Evolutionary conservation across 2,329 filamentous ascomycete species (phyloP).

Genomic region (Fusarium sp.): DNA sequence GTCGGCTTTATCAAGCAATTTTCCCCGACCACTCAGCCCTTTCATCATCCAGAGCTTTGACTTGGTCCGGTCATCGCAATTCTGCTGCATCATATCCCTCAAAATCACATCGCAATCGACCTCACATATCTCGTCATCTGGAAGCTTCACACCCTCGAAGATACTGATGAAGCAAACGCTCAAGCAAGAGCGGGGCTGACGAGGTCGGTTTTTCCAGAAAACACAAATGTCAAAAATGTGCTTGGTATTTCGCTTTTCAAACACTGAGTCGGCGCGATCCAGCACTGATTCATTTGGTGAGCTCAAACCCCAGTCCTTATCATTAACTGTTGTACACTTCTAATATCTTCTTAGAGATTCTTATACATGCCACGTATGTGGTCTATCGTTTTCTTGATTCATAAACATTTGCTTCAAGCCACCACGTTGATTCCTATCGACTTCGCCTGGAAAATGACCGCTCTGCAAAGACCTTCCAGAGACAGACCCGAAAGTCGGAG

Average conservation of each 20-base stretch:
- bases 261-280: constrained; percentile 17
- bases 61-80: neutral
- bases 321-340: constrained; percentile 44
- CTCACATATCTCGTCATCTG: neutral
- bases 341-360: constrained; percentile 24
- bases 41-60: neutral
- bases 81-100: neutral
- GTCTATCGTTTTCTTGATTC: constrained; percentile 7
- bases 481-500: constrained; percentile 77
- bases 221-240: neutral
- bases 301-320: constrained; percentile 12
- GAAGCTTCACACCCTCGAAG: neutral
- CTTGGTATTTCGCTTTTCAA: neutral
- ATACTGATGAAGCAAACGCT: neutral
- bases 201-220: neutral
- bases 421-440: constrained; percentile 79
- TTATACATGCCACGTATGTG: constrained; percentile 32
- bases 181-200: neutral
- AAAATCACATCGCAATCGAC: neutral
- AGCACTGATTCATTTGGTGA: constrained; percentile 22
- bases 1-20: neutral
- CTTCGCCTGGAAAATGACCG: constrained; percentile 79
- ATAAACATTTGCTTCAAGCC: constrained; percentile 56
- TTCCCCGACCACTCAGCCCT: neutral
- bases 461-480: constrained; percentile 77